Evolutionary conservation across 768 basidiomycete genomes (phyloP), one percentile per base, ranked within the genome.

Genomic region (Xanthoconium stramineum): DNA sequence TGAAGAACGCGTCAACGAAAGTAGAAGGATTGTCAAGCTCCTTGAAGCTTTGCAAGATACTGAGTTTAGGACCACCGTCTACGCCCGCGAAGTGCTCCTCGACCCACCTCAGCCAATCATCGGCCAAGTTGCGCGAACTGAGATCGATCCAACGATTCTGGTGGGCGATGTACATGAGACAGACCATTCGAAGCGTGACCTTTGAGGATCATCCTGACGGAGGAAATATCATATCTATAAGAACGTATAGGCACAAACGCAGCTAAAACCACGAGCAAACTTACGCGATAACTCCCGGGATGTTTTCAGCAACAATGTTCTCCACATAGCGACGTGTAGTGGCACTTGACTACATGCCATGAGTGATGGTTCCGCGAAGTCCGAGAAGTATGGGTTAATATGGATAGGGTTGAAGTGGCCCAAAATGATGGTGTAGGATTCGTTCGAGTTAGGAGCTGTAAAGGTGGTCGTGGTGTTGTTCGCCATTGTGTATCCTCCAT

Each of bases 391-490:
- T 0, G 97, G 96, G 74, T 99, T 98, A 72, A 97, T 79, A 71
- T 99, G 97, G 63, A 99, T 99, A 30, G 97, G 97, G 72, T 99
- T 98, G 80, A 93, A 98, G 74, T 99, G 95, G 44, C 96, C 95
- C 0, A 97, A 99, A 47, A 95, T 83, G 72, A 86, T 85, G 5
- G 95, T 97, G 75, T 98, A 99, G 3, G 94, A 89, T 73, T 96
- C 91, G 68, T 99, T 99, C 44, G 91, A 92, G 44, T 90, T 76
- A 24, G 95, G 96, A 5, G 96, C 82, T 45, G 77, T 84, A 79
- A 94, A 96, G 8, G 78, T 72, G 12, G 87, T 85, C 15, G 80
- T 76, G 3, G 81, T 75, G 17, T 77, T 69, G 40, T 74, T 84
- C 35, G 87, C 85, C 68, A 99, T 78, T 0, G 87, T 83, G 71